phyloP scores from a whole-genome alignment of 2,329 filamentous ascomycete species.

The Exophiala alcalophila region DNA sequence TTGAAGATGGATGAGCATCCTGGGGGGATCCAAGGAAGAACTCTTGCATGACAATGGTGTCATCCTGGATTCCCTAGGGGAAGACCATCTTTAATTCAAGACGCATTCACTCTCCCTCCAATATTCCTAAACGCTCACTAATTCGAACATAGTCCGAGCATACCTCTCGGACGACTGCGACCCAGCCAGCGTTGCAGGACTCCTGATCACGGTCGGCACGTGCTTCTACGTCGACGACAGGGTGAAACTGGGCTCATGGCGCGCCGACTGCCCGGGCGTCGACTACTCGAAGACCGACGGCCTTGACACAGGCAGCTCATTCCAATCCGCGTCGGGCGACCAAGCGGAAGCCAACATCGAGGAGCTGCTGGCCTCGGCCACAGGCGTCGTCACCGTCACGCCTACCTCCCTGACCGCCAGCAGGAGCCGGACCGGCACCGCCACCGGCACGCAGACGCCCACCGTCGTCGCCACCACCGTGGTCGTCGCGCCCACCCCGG shows the following conservation, averaged over 20 bases:
- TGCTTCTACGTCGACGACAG: constrained; percentile 19
- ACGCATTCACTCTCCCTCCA: not conserved
- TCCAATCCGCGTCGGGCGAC: not conserved
- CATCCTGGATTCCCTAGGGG: too few relatives aligned
- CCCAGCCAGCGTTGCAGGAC: constrained; percentile 9
- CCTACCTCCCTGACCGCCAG: not conserved
- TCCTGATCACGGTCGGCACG: constrained; percentile 13
- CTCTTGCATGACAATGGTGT: too few relatives aligned
- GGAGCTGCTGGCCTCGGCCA: constrained; percentile 5
- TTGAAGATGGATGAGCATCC: too few relatives aligned
- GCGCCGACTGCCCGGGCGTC: constrained; percentile 14
- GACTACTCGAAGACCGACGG: constrained; percentile 10
- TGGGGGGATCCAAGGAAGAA: too few relatives aligned
- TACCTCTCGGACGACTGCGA: constrained; percentile 13
- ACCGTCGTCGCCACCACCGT: too few relatives aligned
- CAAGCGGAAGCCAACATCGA: not conserved
- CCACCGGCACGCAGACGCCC: too few relatives aligned
- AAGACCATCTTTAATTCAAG: too few relatives aligned
- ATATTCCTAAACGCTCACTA: not conserved
- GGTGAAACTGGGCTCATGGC: constrained; percentile 11
- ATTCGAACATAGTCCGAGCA: constrained; percentile 10
- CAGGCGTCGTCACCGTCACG: constrained; percentile 10
- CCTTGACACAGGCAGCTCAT: constrained; percentile 11
- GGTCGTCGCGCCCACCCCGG: too few relatives aligned
- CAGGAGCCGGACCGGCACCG: constrained; percentile 31